Evolutionary conservation across 306 rosid genomes (phyloP).

Genomic region (Quercus suber): DNA sequence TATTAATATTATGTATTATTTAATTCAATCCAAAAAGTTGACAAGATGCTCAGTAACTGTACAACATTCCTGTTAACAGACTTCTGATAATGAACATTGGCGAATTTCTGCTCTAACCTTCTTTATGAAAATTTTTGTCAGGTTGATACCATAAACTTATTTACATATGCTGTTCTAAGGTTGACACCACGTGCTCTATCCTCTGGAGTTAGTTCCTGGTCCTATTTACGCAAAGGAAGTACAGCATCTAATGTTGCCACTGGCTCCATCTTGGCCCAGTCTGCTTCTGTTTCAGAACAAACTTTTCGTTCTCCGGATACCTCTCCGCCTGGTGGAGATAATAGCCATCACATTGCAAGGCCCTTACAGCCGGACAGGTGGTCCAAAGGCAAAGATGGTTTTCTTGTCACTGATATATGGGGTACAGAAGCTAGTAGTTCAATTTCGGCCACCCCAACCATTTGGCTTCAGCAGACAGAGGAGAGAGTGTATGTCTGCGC

Average conservation of each 20-base stretch:
- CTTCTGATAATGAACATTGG: background rate
- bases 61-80: background rate
- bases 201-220: conserved; percentile 88
- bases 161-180: conserved; percentile 91
- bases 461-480: conserved; percentile 64
- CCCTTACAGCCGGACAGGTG: conserved; percentile 81
- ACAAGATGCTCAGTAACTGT: conserved; percentile 12
- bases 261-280: conserved; percentile 43
- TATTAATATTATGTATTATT: background rate
- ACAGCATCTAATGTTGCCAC: conserved; percentile 42
- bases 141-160: conserved; percentile 90
- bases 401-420: conserved; percentile 93
- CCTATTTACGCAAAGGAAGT: conserved; percentile 77
- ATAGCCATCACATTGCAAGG: conserved; percentile 52
- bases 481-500: conserved; percentile 87
- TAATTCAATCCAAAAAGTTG: background rate
- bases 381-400: conserved; percentile 93
- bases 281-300: conserved; percentile 53
- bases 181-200: conserved; percentile 79
- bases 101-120: conserved; percentile 5
- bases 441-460: conserved; percentile 64
- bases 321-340: conserved; percentile 34
- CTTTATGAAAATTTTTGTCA: conserved; percentile 33
- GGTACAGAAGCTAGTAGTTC: conserved; percentile 69
- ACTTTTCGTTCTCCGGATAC: conserved; percentile 45